Percentiles rank a stretch among this genome's conserved stretches.
phyloP scores from a whole-genome alignment of 345 rosid genomes.

The Gossypium rotundifolium region DNA sequence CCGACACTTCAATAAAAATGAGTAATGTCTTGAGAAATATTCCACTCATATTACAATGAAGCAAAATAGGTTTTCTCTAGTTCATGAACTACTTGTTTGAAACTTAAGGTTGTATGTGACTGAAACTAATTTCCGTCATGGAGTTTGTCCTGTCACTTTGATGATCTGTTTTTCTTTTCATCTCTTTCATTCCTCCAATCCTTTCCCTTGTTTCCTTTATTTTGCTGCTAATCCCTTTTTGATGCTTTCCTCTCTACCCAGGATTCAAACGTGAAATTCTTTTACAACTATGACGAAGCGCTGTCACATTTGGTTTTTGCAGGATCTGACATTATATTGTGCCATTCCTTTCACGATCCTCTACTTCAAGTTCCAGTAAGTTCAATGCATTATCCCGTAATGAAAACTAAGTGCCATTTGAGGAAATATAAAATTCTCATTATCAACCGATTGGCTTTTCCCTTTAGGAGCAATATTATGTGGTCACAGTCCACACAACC shows the following conservation, averaged over 20 bases:
- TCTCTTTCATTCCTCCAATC: neutral
- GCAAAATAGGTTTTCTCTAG: neutral
- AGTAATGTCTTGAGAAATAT: neutral
- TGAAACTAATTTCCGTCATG: neutral
- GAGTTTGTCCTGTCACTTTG: neutral
- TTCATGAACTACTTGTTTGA: neutral
- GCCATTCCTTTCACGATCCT: neutral
- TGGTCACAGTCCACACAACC: neutral
- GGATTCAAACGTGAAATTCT: slow-evolving; percentile 40
- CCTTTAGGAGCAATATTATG: slow-evolving; percentile 3
- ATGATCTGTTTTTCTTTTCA: neutral
- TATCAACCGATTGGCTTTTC: neutral
- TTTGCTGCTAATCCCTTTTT: slow-evolving; percentile 6
- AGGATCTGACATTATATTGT: slow-evolving; percentile 22
- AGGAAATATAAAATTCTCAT: neutral
- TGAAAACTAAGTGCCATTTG: neutral
- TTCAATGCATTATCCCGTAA: slow-evolving; percentile 9
- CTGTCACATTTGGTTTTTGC: slow-evolving; percentile 48
- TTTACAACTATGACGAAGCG: slow-evolving; percentile 37
- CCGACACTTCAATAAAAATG: neutral
- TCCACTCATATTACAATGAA: neutral
- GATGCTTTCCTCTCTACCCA: slow-evolving; percentile 21
- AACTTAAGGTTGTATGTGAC: neutral
- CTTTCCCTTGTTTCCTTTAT: neutral
- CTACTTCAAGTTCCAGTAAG: slow-evolving; percentile 51